These are phyloP conservation scores for Triticum timopheevii DNA, from an alignment of 176 grass and related monocot genomes.

Conservation along the genomic window DNA sequence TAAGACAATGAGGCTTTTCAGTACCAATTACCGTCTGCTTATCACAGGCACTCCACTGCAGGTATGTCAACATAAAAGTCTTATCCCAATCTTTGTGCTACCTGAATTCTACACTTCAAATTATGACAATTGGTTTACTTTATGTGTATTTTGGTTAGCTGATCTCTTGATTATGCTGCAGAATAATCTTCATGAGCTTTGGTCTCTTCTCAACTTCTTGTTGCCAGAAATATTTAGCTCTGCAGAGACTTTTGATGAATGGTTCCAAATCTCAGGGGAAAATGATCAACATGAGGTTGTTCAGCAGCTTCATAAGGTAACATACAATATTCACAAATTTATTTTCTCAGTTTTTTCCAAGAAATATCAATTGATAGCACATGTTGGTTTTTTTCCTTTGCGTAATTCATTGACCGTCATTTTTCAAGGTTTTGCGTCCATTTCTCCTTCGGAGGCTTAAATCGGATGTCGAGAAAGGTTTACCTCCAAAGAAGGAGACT, in stretches of 20 bases:
- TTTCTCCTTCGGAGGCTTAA: conserved; percentile 81
- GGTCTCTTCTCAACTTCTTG: conserved; percentile 89
- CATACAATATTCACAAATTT: neutral
- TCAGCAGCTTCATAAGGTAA: conserved; percentile 89
- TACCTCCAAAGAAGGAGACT: conserved; percentile 76
- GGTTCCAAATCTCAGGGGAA: conserved; percentile 82
- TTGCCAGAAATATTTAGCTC: conserved; percentile 87
- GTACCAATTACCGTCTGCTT: conserved; percentile 74
- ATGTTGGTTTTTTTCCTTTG: neutral
- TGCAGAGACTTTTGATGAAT: conserved; percentile 75
- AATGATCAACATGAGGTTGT: conserved; percentile 86
- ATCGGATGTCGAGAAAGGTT: conserved; percentile 76
- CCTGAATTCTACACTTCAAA: conserved; percentile 5
- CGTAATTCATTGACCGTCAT: conserved; percentile 23
- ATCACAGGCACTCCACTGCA: conserved; percentile 75
- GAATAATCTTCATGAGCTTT: conserved; percentile 89
- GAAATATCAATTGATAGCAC: conserved; percentile 5
- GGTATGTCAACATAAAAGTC: conserved; percentile 37
- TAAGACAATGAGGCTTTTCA: conserved; percentile 82
- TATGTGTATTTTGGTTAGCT: neutral
- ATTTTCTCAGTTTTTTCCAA: neutral
- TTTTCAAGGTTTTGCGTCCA: conserved; percentile 67
- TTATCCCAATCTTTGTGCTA: neutral
- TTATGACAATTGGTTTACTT: conserved; percentile 11
- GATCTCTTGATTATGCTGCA: conserved; percentile 35